These are phyloP conservation scores for Rhodotorula sphaerocarpa DNA, from an alignment of 768 basidiomycete species.

Conservation along the genomic window DNA sequence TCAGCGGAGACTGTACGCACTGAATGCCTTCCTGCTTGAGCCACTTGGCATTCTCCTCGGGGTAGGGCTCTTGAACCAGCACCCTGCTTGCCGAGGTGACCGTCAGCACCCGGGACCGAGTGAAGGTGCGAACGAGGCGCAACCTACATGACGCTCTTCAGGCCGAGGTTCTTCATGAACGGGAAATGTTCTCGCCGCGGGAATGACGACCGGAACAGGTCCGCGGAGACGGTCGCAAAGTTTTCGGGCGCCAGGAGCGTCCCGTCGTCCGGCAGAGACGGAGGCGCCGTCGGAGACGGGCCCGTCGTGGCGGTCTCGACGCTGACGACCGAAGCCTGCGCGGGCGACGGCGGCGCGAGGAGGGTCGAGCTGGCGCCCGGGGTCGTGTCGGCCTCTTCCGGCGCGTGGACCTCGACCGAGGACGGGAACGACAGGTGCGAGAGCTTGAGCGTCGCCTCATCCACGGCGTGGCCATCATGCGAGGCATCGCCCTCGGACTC, in stretches of 20 bases:
- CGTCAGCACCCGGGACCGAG: no score
- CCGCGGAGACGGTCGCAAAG: conserved; percentile 42
- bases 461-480: no score
- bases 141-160: conserved; percentile 46
- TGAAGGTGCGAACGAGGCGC: not conserved
- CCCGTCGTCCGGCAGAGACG: not conserved
- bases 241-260: conserved; percentile 43
- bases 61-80: conserved; percentile 45
- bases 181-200: conserved; percentile 43
- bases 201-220: conserved; percentile 43
- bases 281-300: not conserved
- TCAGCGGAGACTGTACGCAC: not conserved
- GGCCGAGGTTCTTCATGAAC: conserved; percentile 43
- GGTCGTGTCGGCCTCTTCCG: not conserved
- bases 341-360: not conserved
- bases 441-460: not conserved
- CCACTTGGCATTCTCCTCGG: conserved; percentile 44
- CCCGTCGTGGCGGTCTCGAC: not conserved
- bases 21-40: conserved; percentile 43
- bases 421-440: not conserved
- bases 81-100: conserved; percentile 28
- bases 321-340: not conserved
- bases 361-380: not conserved
- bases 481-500: no score
- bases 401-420: no score